Evolutionary conservation across 1,284 basidiomycete species (phyloP).

Genomic region (Cystobasidium pallidum): DNA sequence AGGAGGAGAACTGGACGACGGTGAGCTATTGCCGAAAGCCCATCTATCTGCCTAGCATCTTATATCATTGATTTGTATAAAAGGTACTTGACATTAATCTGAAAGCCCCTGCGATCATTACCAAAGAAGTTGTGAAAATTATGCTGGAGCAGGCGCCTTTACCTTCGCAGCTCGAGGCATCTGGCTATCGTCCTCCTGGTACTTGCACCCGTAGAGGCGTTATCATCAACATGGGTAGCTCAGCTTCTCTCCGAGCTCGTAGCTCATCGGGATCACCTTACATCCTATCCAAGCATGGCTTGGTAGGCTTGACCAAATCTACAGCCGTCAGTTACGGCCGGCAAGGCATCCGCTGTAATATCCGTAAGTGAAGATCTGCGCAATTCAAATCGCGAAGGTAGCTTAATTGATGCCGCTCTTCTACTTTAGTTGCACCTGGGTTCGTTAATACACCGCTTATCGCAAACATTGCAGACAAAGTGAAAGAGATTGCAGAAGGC

Average conservation of each 20-base stretch:
- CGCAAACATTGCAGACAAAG: constrained; percentile 43
- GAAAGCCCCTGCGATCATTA: constrained; percentile 35
- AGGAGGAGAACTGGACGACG: constrained; percentile 24
- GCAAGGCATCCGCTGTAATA: constrained; percentile 33
- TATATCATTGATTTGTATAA: too few relatives aligned
- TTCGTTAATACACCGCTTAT: constrained; percentile 39
- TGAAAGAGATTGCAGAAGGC: constrained; percentile 14
- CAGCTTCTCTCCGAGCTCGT: constrained; percentile 24
- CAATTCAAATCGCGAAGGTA: too few relatives aligned
- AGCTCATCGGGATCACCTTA: constrained; percentile 29
- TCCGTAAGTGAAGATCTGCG: background rate
- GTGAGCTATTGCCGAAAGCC: background rate
- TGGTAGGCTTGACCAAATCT: constrained; percentile 29
- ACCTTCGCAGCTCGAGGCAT: background rate
- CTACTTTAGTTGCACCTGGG: constrained; percentile 26
- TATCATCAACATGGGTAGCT: constrained; percentile 39
- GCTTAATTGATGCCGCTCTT: background rate
- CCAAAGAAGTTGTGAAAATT: constrained; percentile 28
- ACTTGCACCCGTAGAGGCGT: constrained; percentile 20
- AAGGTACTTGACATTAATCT: constrained; percentile 39
- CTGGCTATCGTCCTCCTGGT: background rate
- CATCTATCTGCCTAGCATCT: background rate
- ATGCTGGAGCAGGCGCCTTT: constrained; percentile 29
- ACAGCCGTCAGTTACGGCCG: constrained; percentile 19
- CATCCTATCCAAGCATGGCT: constrained; percentile 31